Evolutionary conservation across 805 yeast species (phyloP).

Genomic region (Hanseniaspora pseudoguilliermondii): DNA sequence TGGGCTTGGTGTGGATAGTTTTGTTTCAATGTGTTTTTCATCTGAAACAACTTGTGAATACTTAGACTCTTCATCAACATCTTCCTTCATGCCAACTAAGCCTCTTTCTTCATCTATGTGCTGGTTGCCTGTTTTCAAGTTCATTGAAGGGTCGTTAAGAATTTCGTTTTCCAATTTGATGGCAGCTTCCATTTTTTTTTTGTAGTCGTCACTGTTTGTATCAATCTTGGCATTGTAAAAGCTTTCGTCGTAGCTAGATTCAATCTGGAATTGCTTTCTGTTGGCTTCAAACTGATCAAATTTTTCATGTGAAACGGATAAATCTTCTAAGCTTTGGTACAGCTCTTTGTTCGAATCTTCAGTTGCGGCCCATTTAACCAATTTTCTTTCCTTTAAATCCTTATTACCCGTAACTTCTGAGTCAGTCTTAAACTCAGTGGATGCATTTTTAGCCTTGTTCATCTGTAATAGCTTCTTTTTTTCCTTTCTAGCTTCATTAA

Average conservation of each 20-base stretch:
- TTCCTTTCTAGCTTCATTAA: slow-evolving; percentile 7
- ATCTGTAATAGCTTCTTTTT: background rate
- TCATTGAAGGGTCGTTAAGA: slow-evolving; percentile 73
- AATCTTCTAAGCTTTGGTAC: slow-evolving; percentile 30
- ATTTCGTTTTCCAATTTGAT: slow-evolving; percentile 63
- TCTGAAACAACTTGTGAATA: slow-evolving; percentile 63
- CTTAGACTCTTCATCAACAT: slow-evolving; percentile 89
- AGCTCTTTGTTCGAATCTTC: slow-evolving; percentile 15
- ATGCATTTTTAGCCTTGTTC: background rate
- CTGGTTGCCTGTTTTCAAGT: slow-evolving; percentile 47
- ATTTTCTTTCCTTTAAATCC: slow-evolving; percentile 48
- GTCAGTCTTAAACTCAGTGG: slow-evolving; percentile 61
- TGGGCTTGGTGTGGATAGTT: slow-evolving; percentile 1
- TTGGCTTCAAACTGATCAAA: slow-evolving; percentile 98
- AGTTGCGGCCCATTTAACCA: slow-evolving; percentile 58
- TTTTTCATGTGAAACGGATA: slow-evolving; percentile 15
- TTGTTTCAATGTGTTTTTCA: background rate
- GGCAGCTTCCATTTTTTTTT: slow-evolving; percentile 53
- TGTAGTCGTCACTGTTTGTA: slow-evolving; percentile 59
- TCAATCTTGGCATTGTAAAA: slow-evolving; percentile 72
- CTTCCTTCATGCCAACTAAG: slow-evolving; percentile 28
- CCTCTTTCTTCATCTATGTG: slow-evolving; percentile 94
- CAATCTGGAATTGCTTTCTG: slow-evolving; percentile 76
- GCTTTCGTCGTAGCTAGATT: slow-evolving; percentile 69
- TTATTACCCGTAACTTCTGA: slow-evolving; percentile 57